Evolutionary conservation across 192 early-diverging fungal species (phyloP), one percentile per base, ranked within the genome.

Genomic region (Umbelopsis sp.): DNA sequence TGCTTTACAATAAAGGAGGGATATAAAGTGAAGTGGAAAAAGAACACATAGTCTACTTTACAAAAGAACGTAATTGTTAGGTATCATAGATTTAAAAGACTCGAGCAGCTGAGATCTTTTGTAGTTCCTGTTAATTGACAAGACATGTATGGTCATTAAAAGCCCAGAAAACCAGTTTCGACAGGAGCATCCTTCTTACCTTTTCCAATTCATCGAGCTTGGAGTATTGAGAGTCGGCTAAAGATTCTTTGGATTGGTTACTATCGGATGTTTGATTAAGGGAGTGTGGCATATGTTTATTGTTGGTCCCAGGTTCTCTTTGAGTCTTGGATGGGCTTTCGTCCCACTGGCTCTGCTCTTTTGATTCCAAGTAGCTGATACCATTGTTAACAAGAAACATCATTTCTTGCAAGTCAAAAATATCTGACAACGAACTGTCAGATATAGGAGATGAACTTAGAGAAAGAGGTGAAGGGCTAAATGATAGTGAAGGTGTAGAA

Each of bases 331-430:
- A 34, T 20, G 56, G 56, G 34, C 1, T 29, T 8, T 62, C 56
- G n/a, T 62, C 56, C 56, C 56, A 62, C 5, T 62, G 31, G 11
- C 12, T 34, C 6, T 62, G 24, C 12, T 62, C 56, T 34, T 62
- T 62, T 9, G 56, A 62, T 62, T 62, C 56, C 25, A 62, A 31
- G 14, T 62, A 62, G 17, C 31, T 62, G 8, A 62, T 62, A n/a
- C 56, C 56, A 34, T 62, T 62, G 56, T 62, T 62, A 16, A 62
- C 56, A 6, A 62, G 31, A 34, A 62, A 62, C 56, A 62, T 62
- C 56, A 62, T 62, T 26, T 62, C 56, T 34, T 62, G 56, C 4
- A 62, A 26, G 4, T 62, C 56, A 34, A 62, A 62, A 32, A 62
- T 62, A 34, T 62, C 56, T 32, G 56, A 62, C 56, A 62, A 14